Base-by-base conservation (phyloP, 768 basidiomycete genomes). In the Boletus tomentosulus region DNA sequence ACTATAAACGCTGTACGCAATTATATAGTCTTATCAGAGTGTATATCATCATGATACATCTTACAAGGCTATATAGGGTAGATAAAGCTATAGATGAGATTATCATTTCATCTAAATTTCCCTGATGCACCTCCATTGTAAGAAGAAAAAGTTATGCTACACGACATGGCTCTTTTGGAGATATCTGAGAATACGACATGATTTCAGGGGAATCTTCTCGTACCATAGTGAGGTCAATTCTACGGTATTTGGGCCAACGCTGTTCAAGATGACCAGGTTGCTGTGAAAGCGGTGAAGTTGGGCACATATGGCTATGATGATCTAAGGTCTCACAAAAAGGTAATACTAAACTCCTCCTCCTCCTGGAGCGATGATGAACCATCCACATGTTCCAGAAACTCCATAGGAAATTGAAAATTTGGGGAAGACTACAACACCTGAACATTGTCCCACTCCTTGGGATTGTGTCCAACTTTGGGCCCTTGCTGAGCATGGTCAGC, bases 371-470 rank as follows among this genome's bases (percentile, higher is more conserved):
- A 33, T n/a, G 27, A 37, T 34, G 2, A 1, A 37, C 6, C 34
- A 15, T 22, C 24, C 16, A 37, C n/a, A 30, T n/a, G 11, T 30
- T 51, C 10, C 46, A 65, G 64, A 62, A 51, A 46, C 57, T 73
- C n/a, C 62, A 58, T 22, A 66, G 71, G 25, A 73, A 72, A 49
- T 22, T 66, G 28, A 61, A 7, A 46, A 27, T 66, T 4, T 64
- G 64, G 65, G 50, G 1, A 11, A 25, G 19, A 16, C 30, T 65
- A 33, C 38, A 22, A 19, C 62, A 65, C 45, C 44, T 0, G 34
- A 72, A 74, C 46, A 49, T 73, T 6, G 57, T 73, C 22, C 68
- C 67, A 6, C 48, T 74, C 1, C 62, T 62, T 19, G 72, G 72
- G 6, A 57, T 62, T 3, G 59, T 66, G 16, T 55, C 51, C n/a